Conservation (phyloP, 352 stramenopile genomes). For the Phytophthora agathidicida region DNA sequence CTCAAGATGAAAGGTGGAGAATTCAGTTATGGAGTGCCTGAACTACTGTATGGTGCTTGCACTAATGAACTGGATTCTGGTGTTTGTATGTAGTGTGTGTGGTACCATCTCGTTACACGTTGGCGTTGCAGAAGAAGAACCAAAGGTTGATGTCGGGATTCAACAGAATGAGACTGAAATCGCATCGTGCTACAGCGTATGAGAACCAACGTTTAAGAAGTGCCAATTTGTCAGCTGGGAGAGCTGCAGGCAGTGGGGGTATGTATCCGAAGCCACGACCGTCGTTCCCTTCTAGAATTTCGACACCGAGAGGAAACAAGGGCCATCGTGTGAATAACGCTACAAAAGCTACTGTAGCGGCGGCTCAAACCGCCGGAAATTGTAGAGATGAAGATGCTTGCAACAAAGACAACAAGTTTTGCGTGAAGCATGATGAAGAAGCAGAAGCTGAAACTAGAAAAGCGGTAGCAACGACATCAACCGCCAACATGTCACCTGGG, state of each 20-base stretch:
- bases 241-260: neutral
- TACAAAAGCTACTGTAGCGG: too few species aligned
- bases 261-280: conserved; percentile 10
- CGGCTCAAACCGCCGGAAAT: neutral
- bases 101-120: conserved; percentile 62
- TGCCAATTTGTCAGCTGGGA: too few species aligned
- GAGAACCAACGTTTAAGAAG: too few species aligned
- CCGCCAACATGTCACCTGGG: neutral
- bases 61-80: neutral
- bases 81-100: conserved; percentile 50
- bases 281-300: conserved; percentile 14
- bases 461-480: neutral
- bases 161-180: neutral
- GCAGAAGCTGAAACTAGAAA: neutral
- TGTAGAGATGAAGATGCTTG: neutral
- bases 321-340: too few species aligned
- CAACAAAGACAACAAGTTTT: neutral
- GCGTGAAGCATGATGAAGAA: neutral
- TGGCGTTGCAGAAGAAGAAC: conserved; percentile 56
- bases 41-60: neutral
- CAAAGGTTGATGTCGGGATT: conserved; percentile 15
- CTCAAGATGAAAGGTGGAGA: conserved; percentile 15
- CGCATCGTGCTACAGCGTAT: too few species aligned
- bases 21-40: neutral
- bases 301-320: neutral